These are phyloP conservation scores for Aspergillus cristatus DNA, from an alignment of 495 filamentous ascomycete species.

Conservation along the genomic window DNA sequence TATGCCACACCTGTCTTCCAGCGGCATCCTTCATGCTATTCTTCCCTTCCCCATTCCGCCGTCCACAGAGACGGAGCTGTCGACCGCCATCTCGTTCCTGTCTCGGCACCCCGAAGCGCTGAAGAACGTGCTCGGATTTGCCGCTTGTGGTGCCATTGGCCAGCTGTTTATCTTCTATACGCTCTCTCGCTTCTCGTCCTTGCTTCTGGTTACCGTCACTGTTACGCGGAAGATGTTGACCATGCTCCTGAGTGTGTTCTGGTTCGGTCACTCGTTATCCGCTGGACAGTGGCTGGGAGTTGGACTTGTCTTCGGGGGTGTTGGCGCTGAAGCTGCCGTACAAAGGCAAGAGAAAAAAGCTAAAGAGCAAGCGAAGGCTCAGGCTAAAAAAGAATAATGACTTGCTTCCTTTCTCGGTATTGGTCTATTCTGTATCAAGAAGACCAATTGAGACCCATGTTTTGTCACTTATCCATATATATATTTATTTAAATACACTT, in stretches of 20 bases:
- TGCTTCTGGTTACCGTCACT: constrained; percentile 91
- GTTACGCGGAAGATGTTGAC: constrained; percentile 98
- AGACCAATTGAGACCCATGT: too few relatives aligned
- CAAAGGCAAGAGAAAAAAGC: constrained; percentile 74
- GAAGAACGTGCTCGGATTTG: constrained; percentile 81
- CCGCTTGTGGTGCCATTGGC: constrained; percentile 84
- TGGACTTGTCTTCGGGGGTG: constrained; percentile 84
- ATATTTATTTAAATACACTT: too few relatives aligned
- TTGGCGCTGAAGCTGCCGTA: constrained; percentile 82
- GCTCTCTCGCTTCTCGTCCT: constrained; percentile 77
- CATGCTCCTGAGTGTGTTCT: constrained; percentile 91
- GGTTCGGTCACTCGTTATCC: constrained; percentile 82
- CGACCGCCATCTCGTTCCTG: constrained; percentile 72
- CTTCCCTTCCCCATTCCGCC: constrained; percentile 51
- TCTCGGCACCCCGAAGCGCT: constrained; percentile 64
- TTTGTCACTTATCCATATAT: constrained; percentile 7
- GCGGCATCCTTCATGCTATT: constrained; percentile 54
- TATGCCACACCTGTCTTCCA: constrained; percentile 65
- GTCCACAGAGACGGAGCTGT: constrained; percentile 56
- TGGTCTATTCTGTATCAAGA: too few relatives aligned
- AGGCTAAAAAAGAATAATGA: constrained; percentile 33
- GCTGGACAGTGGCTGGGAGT: constrained; percentile 89
- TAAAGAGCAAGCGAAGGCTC: constrained; percentile 61
- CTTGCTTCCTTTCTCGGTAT: not conserved
- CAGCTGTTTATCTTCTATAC: constrained; percentile 99